Evolutionary conservation across 768 basidiomycete species (phyloP), one percentile per base, ranked within the genome.

Genomic region (Lactifluus piperatus): DNA sequence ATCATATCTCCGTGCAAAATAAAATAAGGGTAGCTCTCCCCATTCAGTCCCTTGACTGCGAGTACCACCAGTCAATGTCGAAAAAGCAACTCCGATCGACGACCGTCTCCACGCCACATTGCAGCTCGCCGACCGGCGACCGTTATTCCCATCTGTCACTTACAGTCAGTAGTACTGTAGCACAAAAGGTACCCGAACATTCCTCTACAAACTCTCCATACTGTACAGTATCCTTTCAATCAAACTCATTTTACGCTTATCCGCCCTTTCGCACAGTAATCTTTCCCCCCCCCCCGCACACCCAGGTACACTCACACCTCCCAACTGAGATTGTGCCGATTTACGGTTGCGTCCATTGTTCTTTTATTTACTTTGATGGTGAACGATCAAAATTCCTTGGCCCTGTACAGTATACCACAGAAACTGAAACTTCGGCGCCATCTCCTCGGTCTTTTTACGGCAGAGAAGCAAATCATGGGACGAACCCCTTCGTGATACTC

Each of bases 81-180:
- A 27, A 50, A 39, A 37, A 41, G 8, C 36, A 53, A 58, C 57
- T 53, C 51, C 51, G 57, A 58, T 58, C 57, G 51, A 53, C 51
- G 51, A 53, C 49, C 24, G 56, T 57, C 48, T 39, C 37, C 37
- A 39, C 37, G 34, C 56, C 57, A 58, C 57, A 44, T 51, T 51
- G 53, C 57, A 13, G 6, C 16, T 24, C 36, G 45, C 30, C n/a
- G 29, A 16, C 43, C 43, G 43, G 13, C 43, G 30, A 32, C 49
- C 36, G 45, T 39, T 46, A 56, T 56, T 48, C 47, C 27, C 47
- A 32, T 32, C 27, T 16, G 47, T 32, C 27, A 27, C 27, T 32
- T n/a, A n/a, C n/a, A n/a, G n/a, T n/a, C n/a, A n/a, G n/a, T n/a
- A n/a, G n/a, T n/a, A n/a, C n/a, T n/a, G n/a, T n/a, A n/a, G n/a